Evolutionary conservation across 805 yeast species (phyloP).

Genomic region (Candida sithepensis): DNA sequence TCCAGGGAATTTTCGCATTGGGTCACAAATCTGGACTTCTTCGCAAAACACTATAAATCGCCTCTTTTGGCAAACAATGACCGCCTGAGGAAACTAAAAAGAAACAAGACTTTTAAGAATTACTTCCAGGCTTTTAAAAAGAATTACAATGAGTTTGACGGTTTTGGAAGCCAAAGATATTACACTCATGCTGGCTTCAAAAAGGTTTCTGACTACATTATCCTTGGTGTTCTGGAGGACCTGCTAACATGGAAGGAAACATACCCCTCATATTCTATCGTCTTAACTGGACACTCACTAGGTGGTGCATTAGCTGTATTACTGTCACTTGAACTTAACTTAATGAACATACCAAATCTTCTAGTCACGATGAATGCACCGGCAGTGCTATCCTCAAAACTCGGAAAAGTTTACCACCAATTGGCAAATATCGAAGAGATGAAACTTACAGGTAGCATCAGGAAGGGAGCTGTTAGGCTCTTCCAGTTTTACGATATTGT

Average conservation of each 20-base stretch:
- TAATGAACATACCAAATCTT: slow-evolving; percentile 38
- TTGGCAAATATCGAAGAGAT: slow-evolving; percentile 1
- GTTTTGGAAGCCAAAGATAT: slow-evolving; percentile 5
- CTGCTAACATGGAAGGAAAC: slow-evolving; percentile 9
- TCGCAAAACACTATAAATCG: slow-evolving; percentile 10
- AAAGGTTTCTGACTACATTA: slow-evolving; percentile 9
- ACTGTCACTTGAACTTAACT: slow-evolving; percentile 56
- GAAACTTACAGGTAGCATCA: neutral
- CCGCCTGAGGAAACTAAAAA: slow-evolving; percentile 9
- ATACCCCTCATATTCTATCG: slow-evolving; percentile 24
- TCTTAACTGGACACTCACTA: slow-evolving; percentile 45
- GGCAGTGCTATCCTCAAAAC: slow-evolving; percentile 14
- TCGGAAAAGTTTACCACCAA: slow-evolving; percentile 9
- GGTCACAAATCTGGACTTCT: slow-evolving; percentile 17
- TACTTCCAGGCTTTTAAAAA: neutral
- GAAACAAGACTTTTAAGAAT: neutral
- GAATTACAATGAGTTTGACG: slow-evolving; percentile 5
- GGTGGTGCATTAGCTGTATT: slow-evolving; percentile 65
- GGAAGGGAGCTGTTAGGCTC: slow-evolving; percentile 11
- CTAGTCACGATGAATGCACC: slow-evolving; percentile 18
- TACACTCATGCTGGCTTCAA: slow-evolving; percentile 20
- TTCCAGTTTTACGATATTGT: slow-evolving; percentile 18
- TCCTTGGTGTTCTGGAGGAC: slow-evolving; percentile 11
- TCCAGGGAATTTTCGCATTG: slow-evolving; percentile 16
- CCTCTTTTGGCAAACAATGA: slow-evolving; percentile 1